A percentile compares a stretch with the other conserved stretches of the same genome.
phyloP scores from a whole-genome alignment of 805 yeast genomes.

The Nakazawaea ishiwadae region DNA sequence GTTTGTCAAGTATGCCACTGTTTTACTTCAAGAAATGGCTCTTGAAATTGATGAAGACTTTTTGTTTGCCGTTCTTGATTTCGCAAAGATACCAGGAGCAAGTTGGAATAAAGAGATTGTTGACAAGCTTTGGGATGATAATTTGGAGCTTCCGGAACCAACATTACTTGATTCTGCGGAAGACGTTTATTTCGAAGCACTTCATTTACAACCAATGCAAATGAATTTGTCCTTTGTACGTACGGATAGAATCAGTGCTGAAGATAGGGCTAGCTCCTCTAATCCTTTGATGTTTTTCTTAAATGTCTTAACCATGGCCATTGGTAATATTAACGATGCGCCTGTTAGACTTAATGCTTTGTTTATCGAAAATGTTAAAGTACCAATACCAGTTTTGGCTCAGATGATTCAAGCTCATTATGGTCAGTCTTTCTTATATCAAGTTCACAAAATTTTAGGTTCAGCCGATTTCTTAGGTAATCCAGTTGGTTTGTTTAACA shows the following conservation, averaged over 20 bases:
- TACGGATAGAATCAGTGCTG: constrained; percentile 72
- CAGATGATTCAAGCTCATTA: constrained; percentile 80
- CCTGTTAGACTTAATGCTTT: constrained; percentile 87
- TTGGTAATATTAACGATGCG: constrained; percentile 96
- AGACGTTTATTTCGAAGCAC: constrained; percentile 87
- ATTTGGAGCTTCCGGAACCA: constrained; percentile 69
- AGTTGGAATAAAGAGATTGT: constrained; percentile 51
- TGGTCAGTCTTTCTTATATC: constrained; percentile 87
- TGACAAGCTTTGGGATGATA: constrained; percentile 52
- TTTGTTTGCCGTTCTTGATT: constrained; percentile 74
- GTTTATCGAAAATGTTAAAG: constrained; percentile 82
- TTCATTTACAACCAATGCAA: constrained; percentile 89
- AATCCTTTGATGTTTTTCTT: constrained; percentile 71
- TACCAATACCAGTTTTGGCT: constrained; percentile 69
- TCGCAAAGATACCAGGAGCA: constrained; percentile 77
- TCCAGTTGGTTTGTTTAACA: constrained; percentile 95
- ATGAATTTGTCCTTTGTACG: constrained; percentile 87
- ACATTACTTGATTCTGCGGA: constrained; percentile 45
- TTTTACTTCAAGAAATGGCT: constrained; percentile 85
- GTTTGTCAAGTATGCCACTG: constrained; percentile 87
- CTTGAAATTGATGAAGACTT: constrained; percentile 94
- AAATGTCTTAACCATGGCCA: constrained; percentile 90
- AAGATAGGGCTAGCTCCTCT: constrained; percentile 49
- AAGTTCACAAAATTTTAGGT: constrained; percentile 87
- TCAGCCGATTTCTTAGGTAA: constrained; percentile 96